Evolutionary conservation across 768 basidiomycete genomes (phyloP), one percentile per base, ranked within the genome.

Genomic region (Suillus tomentosus): DNA sequence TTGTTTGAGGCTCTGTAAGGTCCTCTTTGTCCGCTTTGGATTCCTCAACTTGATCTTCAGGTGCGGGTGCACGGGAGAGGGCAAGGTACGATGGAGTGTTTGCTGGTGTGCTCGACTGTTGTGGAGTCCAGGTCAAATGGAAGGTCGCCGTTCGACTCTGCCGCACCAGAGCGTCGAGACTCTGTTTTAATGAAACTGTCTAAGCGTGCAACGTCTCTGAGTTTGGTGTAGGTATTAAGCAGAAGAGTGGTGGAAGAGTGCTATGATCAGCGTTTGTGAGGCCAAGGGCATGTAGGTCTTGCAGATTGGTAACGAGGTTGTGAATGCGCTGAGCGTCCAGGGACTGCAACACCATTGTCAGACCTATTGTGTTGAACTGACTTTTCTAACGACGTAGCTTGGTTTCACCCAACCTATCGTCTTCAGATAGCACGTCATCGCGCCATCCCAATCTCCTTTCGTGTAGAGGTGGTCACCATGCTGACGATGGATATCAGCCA

Each of bases 381-480:
- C 96, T 85, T 98, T 99, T 68, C 97, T 87, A 59, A 99, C 95
- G 40, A 99, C 95, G 77, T 98, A 97, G 72, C 95, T 97, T 0
- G 96, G 94, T 66, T 95, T 92, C 0, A 97, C 79, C 55, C 87
- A 81, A 0, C 96, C 94, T 22, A 99, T 89, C 0, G 96, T 99
- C 72, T 92, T 85, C 36, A 97, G 79, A 73, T 91, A 99, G 72
- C 96, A 95, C 42, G 86, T 84, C 92, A 98, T 96, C 0, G 96
- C 90, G 7, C 87, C 91, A 65, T 99, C 96, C 69, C 91, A 96
- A 70, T 98, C 95, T 5, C 89, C 90, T 75, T 96, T 97, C 19
- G 80, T 27, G 27, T 27, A 27, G 27, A 27, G 27, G 27, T 27
- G 1, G 27, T 27, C 27, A 27, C 27, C 27, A 2, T 95, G 96